Percentiles rank a stretch among this genome's conserved stretches.
These are phyloP conservation scores for Passiflora organensis DNA, from an alignment of 345 rosid species.

Conservation along the genomic window DNA sequence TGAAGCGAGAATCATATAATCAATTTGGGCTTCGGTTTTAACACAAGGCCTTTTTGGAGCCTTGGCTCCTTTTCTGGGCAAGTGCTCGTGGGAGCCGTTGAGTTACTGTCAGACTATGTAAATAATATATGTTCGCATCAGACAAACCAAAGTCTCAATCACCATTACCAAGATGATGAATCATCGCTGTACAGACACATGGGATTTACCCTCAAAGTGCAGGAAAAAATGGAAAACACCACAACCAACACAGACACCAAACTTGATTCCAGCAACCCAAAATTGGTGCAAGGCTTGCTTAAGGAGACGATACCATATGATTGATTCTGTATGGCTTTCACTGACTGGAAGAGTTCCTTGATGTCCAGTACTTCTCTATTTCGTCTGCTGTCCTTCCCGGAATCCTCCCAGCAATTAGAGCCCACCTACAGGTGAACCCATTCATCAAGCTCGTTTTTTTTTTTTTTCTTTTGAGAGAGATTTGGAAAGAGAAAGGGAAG, in stretches of 20 bases:
- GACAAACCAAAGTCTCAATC: background rate
- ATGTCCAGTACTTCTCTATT: conserved; percentile 53
- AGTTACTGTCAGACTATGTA: too few relatives aligned
- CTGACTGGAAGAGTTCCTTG: conserved; percentile 33
- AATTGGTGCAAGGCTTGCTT: background rate
- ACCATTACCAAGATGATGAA: background rate
- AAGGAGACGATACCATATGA: background rate
- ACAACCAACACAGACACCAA: too few relatives aligned
- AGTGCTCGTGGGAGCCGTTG: too few relatives aligned
- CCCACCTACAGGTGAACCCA: conserved; percentile 31
- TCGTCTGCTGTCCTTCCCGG: conserved; percentile 57
- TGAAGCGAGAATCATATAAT: too few relatives aligned
- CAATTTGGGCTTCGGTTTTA: too few relatives aligned
- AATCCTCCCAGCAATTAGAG: conserved; percentile 52
- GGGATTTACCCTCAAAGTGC: background rate
- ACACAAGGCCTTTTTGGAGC: too few relatives aligned
- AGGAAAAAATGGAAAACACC: background rate
- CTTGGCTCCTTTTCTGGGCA: too few relatives aligned
- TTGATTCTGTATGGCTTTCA: background rate
- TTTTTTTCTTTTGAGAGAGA: too few relatives aligned
- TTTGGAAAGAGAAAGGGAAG: background rate
- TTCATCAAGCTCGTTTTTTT: background rate
- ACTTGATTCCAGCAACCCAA: conserved; percentile 5
- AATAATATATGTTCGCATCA: background rate
- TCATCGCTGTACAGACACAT: background rate